These are phyloP conservation scores for Vitis hybrid DNA, from an alignment of 177 flowering plant genomes.

Conservation along the genomic window DNA sequence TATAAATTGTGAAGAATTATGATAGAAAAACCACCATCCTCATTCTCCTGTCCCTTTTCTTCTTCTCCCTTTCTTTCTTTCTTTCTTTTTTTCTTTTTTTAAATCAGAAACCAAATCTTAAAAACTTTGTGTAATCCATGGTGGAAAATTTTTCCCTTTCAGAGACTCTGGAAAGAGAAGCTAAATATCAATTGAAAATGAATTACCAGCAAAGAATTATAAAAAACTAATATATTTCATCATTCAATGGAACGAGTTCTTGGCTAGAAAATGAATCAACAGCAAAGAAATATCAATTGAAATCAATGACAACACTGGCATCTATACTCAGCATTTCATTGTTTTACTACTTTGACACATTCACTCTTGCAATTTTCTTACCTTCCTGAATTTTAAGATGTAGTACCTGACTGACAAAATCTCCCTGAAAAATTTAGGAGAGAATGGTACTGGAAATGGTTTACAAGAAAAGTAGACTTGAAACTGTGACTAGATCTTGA, in stretches of 20 bases:
- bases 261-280: neutral
- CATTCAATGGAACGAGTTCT: neutral
- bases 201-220: neutral
- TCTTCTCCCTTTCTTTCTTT: too few species aligned
- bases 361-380: neutral
- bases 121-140: too few species aligned
- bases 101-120: too few species aligned
- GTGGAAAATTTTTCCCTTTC: too few species aligned
- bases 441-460: neutral
- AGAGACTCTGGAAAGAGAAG: too few species aligned
- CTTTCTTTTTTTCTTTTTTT: too few species aligned
- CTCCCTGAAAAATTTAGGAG: neutral
- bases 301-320: neutral
- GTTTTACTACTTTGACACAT: neutral
- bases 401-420: neutral
- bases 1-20: too few species aligned
- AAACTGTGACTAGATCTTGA: neutral
- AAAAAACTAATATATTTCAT: neutral
- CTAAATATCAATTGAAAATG: neutral
- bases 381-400: neutral
- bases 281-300: neutral
- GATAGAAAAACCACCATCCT: neutral
- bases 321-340: neutral
- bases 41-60: neutral
- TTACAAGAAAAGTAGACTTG: neutral